Percentiles rank a stretch among this genome's conserved stretches.
These are phyloP conservation scores for Golubevia sp. DNA, from an alignment of 1,284 basidiomycete species.

Conservation along the genomic window DNA sequence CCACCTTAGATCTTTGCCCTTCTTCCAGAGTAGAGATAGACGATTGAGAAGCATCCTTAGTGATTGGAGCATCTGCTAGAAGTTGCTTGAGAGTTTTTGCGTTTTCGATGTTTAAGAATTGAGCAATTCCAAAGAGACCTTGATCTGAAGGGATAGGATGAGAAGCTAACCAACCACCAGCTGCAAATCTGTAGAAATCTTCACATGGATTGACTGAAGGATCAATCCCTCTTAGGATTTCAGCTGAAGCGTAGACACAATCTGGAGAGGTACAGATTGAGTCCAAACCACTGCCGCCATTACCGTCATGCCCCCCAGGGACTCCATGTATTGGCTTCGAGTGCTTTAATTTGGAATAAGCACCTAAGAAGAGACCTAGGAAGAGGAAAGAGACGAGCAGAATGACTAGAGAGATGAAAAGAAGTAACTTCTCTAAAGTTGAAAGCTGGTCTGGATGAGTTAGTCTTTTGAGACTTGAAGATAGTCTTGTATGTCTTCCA, in stretches of 20 bases:
- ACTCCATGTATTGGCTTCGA: constrained; percentile 36
- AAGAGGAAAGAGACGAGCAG: constrained; percentile 82
- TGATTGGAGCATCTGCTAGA: constrained; percentile 76
- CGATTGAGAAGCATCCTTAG: constrained; percentile 66
- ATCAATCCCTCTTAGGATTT: constrained; percentile 81
- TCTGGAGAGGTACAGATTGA: constrained; percentile 75
- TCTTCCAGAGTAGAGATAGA: constrained; percentile 55
- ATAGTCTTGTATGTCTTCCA: too few species aligned
- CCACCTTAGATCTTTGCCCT: constrained; percentile 62
- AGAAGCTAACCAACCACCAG: constrained; percentile 44
- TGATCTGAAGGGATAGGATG: constrained; percentile 64
- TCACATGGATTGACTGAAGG: constrained; percentile 86
- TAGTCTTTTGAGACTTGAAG: not conserved
- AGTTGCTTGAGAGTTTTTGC: constrained; percentile 65
- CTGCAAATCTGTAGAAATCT: constrained; percentile 87
- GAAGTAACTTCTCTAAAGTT: constrained; percentile 80
- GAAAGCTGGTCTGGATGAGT: constrained; percentile 73
- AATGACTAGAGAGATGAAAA: constrained; percentile 74
- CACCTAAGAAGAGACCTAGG: constrained; percentile 87
- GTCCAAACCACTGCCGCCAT: constrained; percentile 54
- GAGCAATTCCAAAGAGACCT: constrained; percentile 62
- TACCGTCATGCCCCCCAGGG: constrained; percentile 9
- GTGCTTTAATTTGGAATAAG: constrained; percentile 74
- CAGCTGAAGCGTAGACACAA: constrained; percentile 82
- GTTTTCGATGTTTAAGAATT: constrained; percentile 29